A percentile compares a stretch with the other conserved stretches of the same genome.
phyloP scores from a whole-genome alignment of 2,329 filamentous ascomycete species.

The Teratosphaeria zuluensis region DNA sequence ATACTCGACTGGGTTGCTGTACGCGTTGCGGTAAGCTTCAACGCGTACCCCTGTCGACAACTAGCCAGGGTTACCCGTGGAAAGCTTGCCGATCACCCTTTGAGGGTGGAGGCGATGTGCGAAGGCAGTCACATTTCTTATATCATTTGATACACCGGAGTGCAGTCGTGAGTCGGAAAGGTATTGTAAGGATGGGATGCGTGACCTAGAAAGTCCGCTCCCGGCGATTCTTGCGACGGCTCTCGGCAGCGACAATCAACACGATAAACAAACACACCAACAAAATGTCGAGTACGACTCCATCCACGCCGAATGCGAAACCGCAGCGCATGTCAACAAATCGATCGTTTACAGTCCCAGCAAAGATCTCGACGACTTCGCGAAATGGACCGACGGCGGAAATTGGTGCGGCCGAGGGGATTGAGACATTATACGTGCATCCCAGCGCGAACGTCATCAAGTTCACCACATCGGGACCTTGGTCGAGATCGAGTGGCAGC shows the following conservation, averaged over 20 bases:
- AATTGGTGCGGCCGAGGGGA: slow-evolving; percentile 31
- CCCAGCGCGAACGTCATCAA: slow-evolving; percentile 62
- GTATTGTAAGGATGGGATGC: not conserved
- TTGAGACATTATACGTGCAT: slow-evolving; percentile 68
- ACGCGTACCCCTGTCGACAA: not conserved
- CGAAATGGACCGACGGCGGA: slow-evolving; percentile 21
- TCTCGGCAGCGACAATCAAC: not conserved
- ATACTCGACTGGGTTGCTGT: too few relatives aligned
- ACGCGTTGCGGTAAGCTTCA: not conserved
- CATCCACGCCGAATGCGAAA: slow-evolving; percentile 18
- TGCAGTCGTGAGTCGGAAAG: not conserved
- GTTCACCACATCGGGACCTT: slow-evolving; percentile 39
- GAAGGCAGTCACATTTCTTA: not conserved
- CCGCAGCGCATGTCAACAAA: slow-evolving; percentile 19
- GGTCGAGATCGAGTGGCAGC: slow-evolving; percentile 15
- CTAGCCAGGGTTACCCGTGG: not conserved
- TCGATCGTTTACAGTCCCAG: slow-evolving; percentile 41
- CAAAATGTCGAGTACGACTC: slow-evolving; percentile 5
- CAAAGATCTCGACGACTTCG: slow-evolving; percentile 27
- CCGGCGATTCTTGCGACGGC: not conserved
- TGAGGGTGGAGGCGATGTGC: not conserved
- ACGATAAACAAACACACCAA: not conserved
- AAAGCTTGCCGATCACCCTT: not conserved
- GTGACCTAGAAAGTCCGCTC: not conserved
- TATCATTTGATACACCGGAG: not conserved